A percentile compares a stretch with the other conserved stretches of the same genome.
These are phyloP conservation scores for Gremmenia infestans DNA, from an alignment of 2,329 filamentous ascomycete species.

Conservation along the genomic window DNA sequence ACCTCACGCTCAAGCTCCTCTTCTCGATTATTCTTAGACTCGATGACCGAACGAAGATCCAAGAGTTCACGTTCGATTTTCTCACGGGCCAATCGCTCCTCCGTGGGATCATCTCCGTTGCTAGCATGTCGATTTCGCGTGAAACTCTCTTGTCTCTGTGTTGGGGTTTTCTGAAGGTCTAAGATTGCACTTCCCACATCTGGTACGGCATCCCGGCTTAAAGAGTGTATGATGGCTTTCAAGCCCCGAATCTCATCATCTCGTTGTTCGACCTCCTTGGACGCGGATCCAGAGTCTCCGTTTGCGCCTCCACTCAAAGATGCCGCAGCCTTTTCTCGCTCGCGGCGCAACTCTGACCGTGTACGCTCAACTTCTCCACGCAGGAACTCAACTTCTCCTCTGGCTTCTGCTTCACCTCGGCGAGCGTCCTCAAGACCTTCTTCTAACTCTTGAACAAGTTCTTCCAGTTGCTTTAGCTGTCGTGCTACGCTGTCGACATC, in stretches of 20 bases:
- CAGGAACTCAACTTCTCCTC: constrained; percentile 92
- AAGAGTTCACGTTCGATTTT: constrained; percentile 76
- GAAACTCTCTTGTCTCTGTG: constrained; percentile 21
- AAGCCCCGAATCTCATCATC: constrained; percentile 96
- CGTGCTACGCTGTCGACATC: constrained; percentile 88
- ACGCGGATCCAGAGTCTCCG: constrained; percentile 43
- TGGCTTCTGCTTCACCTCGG: constrained; percentile 88
- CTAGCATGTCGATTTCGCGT: constrained; percentile 30
- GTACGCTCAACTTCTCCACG: constrained; percentile 92
- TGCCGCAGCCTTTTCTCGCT: constrained; percentile 75
- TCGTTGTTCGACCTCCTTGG: constrained; percentile 83
- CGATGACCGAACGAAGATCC: constrained; percentile 68
- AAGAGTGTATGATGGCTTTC: constrained; percentile 95
- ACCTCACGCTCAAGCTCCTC: constrained; percentile 83
- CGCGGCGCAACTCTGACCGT: constrained; percentile 78
- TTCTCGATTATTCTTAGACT: constrained; percentile 68
- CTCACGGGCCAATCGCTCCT: constrained; percentile 57
- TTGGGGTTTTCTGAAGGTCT: constrained; percentile 30
- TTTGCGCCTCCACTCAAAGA: constrained; percentile 46
- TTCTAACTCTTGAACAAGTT: constrained; percentile 93
- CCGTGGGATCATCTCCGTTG: constrained; percentile 45
- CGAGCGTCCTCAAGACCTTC: constrained; percentile 94
- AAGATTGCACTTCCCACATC: constrained; percentile 18
- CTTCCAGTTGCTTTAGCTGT: constrained; percentile 92
- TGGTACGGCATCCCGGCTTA: constrained; percentile 67